Conservation (phyloP, 164 flowering plant species). For the Stephania japonica region DNA sequence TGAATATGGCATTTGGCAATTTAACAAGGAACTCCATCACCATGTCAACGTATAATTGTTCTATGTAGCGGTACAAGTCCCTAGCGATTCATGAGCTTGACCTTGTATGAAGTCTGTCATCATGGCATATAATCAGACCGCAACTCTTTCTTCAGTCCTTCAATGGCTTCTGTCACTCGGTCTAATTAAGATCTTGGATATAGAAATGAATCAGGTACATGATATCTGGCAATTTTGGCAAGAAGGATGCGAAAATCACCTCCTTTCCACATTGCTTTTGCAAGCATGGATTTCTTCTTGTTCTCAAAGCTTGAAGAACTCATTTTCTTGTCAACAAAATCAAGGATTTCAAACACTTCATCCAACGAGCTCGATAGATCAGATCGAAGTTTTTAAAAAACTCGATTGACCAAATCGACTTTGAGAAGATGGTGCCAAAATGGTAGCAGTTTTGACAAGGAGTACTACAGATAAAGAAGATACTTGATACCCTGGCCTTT, state of each 20-base stretch:
- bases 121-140: neutral
- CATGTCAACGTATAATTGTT: constrained; percentile 3
- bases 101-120: no score
- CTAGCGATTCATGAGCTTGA: neutral
- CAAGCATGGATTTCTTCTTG: neutral
- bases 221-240: no score
- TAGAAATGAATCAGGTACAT: neutral
- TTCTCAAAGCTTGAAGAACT: neutral
- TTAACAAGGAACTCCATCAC: neutral
- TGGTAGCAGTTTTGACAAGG: constrained; percentile 5
- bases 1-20: constrained; percentile 5
- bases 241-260: neutral
- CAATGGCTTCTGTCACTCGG: neutral
- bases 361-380: no score
- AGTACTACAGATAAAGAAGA: constrained; percentile 10
- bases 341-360: no score
- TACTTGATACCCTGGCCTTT: no score
- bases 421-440: no score
- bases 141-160: neutral
- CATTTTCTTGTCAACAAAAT: neutral
- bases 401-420: no score
- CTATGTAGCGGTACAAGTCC: neutral
- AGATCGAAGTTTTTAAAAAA: no score
- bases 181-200: neutral
- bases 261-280: neutral